Conservation (phyloP, 2,329 filamentous ascomycete genomes). For the Neoscytalidium dimidiatum region DNA sequence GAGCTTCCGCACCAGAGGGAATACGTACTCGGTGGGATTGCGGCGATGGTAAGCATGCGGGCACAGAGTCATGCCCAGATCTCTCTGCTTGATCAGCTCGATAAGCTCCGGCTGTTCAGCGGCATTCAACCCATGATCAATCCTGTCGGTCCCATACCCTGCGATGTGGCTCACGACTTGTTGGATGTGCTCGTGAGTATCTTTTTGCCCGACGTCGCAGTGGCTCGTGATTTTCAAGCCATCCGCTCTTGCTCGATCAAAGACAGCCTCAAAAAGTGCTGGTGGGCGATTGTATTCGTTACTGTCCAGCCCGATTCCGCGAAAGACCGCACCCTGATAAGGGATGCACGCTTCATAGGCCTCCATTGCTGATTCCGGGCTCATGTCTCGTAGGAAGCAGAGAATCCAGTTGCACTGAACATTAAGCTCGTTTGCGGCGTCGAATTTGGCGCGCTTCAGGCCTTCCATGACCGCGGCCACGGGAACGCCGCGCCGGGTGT, state of each 20-base stretch:
- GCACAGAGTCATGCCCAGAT: slow-evolving; percentile 45
- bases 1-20: slow-evolving; percentile 46
- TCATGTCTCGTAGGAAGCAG: slow-evolving; percentile 47
- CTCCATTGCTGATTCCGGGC: slow-evolving; percentile 40
- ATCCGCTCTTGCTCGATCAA: slow-evolving; percentile 39
- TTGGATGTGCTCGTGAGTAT: slow-evolving; percentile 47
- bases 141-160: slow-evolving; percentile 38
- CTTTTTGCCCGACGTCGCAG: slow-evolving; percentile 55
- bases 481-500: slow-evolving; percentile 40
- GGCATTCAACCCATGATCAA: slow-evolving; percentile 48
- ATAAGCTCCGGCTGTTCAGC: slow-evolving; percentile 38
- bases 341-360: slow-evolving; percentile 43
- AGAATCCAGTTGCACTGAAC: slow-evolving; percentile 39
- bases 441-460: slow-evolving; percentile 28
- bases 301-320: slow-evolving; percentile 49
- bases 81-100: slow-evolving; percentile 31
- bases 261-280: slow-evolving; percentile 46
- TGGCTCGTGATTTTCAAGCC: slow-evolving; percentile 52
- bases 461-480: slow-evolving; percentile 38
- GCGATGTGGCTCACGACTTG: slow-evolving; percentile 36
- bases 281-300: slow-evolving; percentile 52
- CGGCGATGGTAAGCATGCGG: slow-evolving; percentile 47
- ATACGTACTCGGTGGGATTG: slow-evolving; percentile 45
- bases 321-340: slow-evolving; percentile 46
- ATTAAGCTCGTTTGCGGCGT: slow-evolving; percentile 21